These are phyloP conservation scores for Wickerhamomyces mucosus DNA, from an alignment of 805 yeast species.

Conservation along the genomic window DNA sequence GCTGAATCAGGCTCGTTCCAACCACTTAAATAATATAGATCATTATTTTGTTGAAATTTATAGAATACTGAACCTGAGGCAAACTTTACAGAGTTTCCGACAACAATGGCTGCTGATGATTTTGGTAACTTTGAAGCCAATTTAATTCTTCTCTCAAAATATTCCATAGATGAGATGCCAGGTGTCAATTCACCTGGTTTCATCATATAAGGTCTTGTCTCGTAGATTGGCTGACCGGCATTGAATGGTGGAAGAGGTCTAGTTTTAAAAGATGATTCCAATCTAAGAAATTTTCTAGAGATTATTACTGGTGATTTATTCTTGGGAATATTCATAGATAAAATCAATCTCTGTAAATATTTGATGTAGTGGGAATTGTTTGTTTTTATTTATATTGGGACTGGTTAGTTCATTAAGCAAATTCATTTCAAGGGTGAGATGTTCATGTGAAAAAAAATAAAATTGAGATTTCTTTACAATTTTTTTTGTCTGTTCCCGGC, in stretches of 20 bases:
- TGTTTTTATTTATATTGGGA: too few species aligned
- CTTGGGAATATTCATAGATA: too few species aligned
- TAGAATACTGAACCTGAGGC: slow-evolving; percentile 90
- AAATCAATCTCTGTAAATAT: too few species aligned
- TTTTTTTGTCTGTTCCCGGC: too few species aligned
- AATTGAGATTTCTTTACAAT: not conserved
- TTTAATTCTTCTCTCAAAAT: slow-evolving; percentile 57
- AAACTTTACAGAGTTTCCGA: slow-evolving; percentile 63
- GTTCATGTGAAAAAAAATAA: not conserved
- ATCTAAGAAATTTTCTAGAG: too few species aligned
- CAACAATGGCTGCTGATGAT: slow-evolving; percentile 60
- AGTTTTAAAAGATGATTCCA: too few species aligned
- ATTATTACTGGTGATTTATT: too few species aligned
- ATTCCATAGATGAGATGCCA: slow-evolving; percentile 79
- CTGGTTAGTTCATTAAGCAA: too few species aligned
- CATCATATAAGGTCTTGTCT: slow-evolving; percentile 72
- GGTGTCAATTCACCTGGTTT: slow-evolving; percentile 77
- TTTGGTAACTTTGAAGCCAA: slow-evolving; percentile 50
- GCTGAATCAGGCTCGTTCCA: slow-evolving; percentile 86
- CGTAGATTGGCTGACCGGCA: slow-evolving; percentile 82
- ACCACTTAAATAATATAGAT: slow-evolving; percentile 80
- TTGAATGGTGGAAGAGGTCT: slow-evolving; percentile 23
- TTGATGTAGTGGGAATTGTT: too few species aligned
- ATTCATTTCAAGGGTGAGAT: too few species aligned
- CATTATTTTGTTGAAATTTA: slow-evolving; percentile 87